phyloP scores from a whole-genome alignment of 1,139 yeast species.

The Candida sp. region DNA sequence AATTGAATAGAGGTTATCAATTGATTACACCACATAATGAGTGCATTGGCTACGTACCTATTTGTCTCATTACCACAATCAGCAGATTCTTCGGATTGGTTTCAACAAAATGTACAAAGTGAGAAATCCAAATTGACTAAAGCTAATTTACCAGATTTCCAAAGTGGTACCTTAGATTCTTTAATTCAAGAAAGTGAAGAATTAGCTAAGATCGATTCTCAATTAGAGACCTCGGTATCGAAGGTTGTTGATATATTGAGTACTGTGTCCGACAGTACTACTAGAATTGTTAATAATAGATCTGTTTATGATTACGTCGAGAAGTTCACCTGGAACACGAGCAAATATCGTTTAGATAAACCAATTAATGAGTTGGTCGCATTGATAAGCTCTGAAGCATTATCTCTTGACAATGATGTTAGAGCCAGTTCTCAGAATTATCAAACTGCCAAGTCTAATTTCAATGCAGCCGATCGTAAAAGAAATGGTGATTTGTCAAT shows the following conservation, averaged over 20 bases:
- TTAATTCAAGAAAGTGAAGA: constrained; percentile 91
- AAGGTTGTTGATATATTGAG: constrained; percentile 75
- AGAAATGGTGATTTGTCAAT: constrained; percentile 92
- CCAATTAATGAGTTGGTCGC: constrained; percentile 74
- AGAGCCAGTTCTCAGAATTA: constrained; percentile 66
- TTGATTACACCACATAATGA: neutral
- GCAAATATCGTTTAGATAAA: constrained; percentile 83
- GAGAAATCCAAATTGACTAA: constrained; percentile 40
- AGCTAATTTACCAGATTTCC: constrained; percentile 79
- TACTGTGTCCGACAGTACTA: constrained; percentile 40
- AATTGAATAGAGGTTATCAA: neutral
- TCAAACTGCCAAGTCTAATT: constrained; percentile 77
- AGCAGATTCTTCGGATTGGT: constrained; percentile 40
- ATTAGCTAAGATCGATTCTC: constrained; percentile 73
- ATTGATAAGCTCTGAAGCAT: constrained; percentile 70
- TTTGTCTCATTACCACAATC: constrained; percentile 53
- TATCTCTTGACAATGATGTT: constrained; percentile 80
- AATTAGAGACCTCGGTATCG: constrained; percentile 61
- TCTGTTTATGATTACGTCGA: constrained; percentile 63
- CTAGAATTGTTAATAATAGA: constrained; percentile 39
- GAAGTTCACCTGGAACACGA: constrained; percentile 80
- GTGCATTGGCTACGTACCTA: constrained; percentile 35
- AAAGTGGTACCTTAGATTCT: constrained; percentile 92
- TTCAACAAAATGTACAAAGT: constrained; percentile 40
- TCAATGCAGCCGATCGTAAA: constrained; percentile 87